Evolutionary conservation across 208 protist species (phyloP).

Genomic region (Eutreptiella sp.): DNA sequence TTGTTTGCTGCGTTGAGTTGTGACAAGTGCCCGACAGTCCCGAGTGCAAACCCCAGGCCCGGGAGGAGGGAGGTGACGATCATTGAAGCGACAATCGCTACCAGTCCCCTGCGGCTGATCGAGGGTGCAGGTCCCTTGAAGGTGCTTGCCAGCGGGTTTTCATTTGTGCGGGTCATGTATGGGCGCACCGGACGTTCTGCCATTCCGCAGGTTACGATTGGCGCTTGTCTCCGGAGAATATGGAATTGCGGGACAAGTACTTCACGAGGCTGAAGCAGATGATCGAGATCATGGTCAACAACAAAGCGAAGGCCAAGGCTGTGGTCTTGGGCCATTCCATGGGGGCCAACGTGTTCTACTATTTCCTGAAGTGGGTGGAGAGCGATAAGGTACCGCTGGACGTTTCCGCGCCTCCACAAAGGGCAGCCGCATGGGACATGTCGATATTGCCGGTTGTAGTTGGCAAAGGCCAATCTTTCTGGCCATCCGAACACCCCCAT

Average conservation of each 20-base stretch:
- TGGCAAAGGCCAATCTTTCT: too few species aligned
- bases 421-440: too few species aligned
- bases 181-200: too few species aligned
- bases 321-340: constrained; percentile 80
- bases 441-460: too few species aligned
- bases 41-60: too few species aligned
- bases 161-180: not conserved
- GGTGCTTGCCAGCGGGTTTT: not conserved
- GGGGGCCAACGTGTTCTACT: constrained; percentile 60
- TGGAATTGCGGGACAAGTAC: constrained; percentile 70
- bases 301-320: constrained; percentile 49
- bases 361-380: constrained; percentile 77
- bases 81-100: not conserved
- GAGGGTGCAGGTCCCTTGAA: not conserved
- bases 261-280: constrained; percentile 61
- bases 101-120: not conserved
- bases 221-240: constrained; percentile 57
- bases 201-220: constrained; percentile 77
- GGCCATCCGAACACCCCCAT: too few species aligned
- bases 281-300: constrained; percentile 58
- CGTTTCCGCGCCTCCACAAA: too few species aligned
- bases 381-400: not conserved
- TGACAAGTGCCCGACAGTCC: too few species aligned
- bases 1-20: too few species aligned
- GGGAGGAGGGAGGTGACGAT: too few species aligned